These are phyloP conservation scores for Pluteus cervinus DNA, from an alignment of 768 basidiomycete genomes.

Conservation along the genomic window DNA sequence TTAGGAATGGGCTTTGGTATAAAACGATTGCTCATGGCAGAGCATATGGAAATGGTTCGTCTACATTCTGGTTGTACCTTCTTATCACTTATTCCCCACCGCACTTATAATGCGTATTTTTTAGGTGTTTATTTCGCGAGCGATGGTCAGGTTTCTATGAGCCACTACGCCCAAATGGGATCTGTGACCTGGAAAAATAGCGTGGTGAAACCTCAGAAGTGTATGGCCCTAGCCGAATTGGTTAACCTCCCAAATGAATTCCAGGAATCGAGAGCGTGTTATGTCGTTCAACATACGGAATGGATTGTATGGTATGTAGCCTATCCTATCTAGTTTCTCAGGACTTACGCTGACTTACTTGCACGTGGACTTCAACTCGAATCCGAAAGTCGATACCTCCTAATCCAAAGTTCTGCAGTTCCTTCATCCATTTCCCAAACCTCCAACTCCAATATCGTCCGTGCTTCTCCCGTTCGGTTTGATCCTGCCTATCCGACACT, in stretches of 20 bases:
- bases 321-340: not conserved
- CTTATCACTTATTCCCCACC: too few species aligned
- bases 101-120: too few species aligned
- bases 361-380: too few species aligned
- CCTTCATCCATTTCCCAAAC: too few species aligned
- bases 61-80: too few species aligned
- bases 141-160: slow-evolving; percentile 45
- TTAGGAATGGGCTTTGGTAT: slow-evolving; percentile 68
- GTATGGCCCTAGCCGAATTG: slow-evolving; percentile 58
- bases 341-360: not conserved
- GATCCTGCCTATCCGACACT: slow-evolving; percentile 43
- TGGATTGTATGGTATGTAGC: slow-evolving; percentile 67
- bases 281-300: slow-evolving; percentile 56
- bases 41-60: slow-evolving; percentile 55
- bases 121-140: slow-evolving; percentile 65
- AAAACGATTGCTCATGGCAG: slow-evolving; percentile 50
- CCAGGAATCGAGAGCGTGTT: slow-evolving; percentile 43
- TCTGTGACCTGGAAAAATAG: slow-evolving; percentile 48
- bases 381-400: slow-evolving; percentile 50
- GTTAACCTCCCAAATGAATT: slow-evolving; percentile 56
- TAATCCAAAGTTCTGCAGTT: slow-evolving; percentile 43
- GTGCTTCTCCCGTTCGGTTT: slow-evolving; percentile 39
- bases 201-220: slow-evolving; percentile 35
- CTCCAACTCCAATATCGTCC: slow-evolving; percentile 3
- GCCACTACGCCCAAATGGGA: slow-evolving; percentile 31